These are phyloP conservation scores for Uronychia binucleata DNA, from an alignment of 73 alveolate genomes.

Conservation along the genomic window DNA sequence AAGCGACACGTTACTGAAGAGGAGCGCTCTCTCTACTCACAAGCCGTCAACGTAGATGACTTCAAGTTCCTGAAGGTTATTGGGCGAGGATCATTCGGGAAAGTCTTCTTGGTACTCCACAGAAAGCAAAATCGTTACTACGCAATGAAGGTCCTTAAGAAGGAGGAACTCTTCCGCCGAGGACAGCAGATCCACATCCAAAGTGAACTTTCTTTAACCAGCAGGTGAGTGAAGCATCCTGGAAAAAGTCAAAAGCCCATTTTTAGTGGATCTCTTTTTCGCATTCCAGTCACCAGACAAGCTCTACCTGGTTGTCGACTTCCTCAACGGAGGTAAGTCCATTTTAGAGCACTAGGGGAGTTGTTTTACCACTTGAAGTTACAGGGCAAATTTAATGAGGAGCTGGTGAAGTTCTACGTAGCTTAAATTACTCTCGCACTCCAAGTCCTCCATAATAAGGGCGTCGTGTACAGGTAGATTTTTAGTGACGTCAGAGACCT, in stretches of 20 bases:
- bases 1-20: too few relatives aligned
- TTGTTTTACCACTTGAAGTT: slow-evolving; percentile 58
- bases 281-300: slow-evolving; percentile 51
- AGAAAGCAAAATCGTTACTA: slow-evolving; percentile 44
- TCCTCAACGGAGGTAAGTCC: slow-evolving; percentile 79
- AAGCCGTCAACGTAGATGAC: slow-evolving; percentile 15
- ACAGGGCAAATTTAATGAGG: slow-evolving; percentile 11
- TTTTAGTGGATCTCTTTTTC: slow-evolving; percentile 17
- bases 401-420: slow-evolving; percentile 22
- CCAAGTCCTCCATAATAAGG: slow-evolving; percentile 10
- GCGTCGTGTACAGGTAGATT: slow-evolving; percentile 68
- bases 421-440: slow-evolving; percentile 28
- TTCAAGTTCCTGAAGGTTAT: background rate
- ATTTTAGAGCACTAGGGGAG: too few relatives aligned
- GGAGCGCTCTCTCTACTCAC: too few relatives aligned
- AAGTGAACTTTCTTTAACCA: slow-evolving; percentile 8
- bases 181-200: slow-evolving; percentile 63
- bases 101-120: slow-evolving; percentile 80
- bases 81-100: slow-evolving; percentile 70
- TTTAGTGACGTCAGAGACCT: slow-evolving; percentile 82
- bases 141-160: slow-evolving; percentile 39
- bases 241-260: slow-evolving; percentile 17
- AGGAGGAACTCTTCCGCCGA: slow-evolving; percentile 16
- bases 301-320: slow-evolving; percentile 71
- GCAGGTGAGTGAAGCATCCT: slow-evolving; percentile 45